A percentile compares a stretch with the other conserved stretches of the same genome.
phyloP scores from a whole-genome alignment of 208 protist genomes.

The Leptomonas pyrrhocoris region DNA sequence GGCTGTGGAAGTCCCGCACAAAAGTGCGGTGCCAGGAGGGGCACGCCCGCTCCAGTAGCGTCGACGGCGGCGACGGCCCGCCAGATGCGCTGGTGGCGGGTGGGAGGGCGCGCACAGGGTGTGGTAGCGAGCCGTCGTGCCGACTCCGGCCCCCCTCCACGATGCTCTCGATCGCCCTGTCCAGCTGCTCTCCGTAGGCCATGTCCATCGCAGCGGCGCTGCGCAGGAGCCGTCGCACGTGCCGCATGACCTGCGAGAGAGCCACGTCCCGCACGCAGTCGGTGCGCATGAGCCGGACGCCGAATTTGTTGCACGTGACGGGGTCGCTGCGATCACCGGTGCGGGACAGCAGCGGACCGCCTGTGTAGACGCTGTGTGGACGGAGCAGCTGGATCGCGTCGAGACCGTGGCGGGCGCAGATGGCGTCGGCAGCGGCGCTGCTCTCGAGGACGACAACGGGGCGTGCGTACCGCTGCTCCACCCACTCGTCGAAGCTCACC shows the following conservation, averaged over 20 bases:
- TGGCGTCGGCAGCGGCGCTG: conserved; percentile 46
- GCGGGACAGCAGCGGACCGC: conserved; percentile 47
- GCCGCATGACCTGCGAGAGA: conserved; percentile 29
- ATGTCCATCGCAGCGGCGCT: conserved; percentile 52
- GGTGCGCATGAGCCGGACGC: conserved; percentile 68
- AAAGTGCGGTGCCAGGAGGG: conserved; percentile 64
- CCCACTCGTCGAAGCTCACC: conserved; percentile 49
- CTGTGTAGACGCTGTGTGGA: conserved; percentile 53
- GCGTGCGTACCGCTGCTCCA: conserved; percentile 66
- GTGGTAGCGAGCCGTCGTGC: conserved; percentile 33
- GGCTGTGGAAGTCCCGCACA: conserved; percentile 54
- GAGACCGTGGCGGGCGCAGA: conserved; percentile 62
- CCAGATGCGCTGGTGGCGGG: background rate
- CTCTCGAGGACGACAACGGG: conserved; percentile 75
- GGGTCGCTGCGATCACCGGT: conserved; percentile 61
- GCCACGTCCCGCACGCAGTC: conserved; percentile 61
- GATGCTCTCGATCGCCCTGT: conserved; percentile 49
- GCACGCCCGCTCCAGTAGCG: conserved; percentile 65
- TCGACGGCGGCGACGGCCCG: conserved; percentile 23
- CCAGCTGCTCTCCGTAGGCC: conserved; percentile 80
- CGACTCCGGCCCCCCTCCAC: conserved; percentile 35
- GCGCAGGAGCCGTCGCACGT: conserved; percentile 49
- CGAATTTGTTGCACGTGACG: conserved; percentile 55
- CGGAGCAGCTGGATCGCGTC: conserved; percentile 76
- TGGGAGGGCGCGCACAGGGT: conserved; percentile 7